Base-by-base conservation (phyloP, 495 filamentous ascomycete species). In the Aspergillus cavernicola region DNA sequence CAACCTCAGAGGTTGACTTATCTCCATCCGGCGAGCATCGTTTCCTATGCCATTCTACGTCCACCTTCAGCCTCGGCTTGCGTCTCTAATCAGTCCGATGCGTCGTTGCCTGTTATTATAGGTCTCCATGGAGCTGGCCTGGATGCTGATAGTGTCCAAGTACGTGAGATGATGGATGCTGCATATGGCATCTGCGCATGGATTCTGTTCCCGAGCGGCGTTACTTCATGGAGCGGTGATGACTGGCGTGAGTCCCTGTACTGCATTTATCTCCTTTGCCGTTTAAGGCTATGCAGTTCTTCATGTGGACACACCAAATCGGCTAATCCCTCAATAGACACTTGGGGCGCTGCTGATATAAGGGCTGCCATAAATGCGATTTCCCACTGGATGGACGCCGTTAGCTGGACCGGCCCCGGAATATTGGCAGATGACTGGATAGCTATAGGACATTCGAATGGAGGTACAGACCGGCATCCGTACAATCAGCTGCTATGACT, bases 11-110 rank as follows among this genome's bases (percentile, higher is more conserved):
- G 77, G 60, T 64, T 81, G 42, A 84, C 82, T 9, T 82, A 75
- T 55, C 63, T 80, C 42, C 81, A 83, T 56, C 80, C 80, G 28
- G 68, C 71, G 22, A 71, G 72, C 35, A 75, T 79, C 53, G 72
- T 83, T n/a, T 84, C 80, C n/a, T 84, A 82, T 63, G 80, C 81
- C 10, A 77, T 84, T 26, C 61, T 85, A 46, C 67, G 80, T 29
- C 70, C 82, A 20, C 82, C 76, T 6, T 16, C 40, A 19, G 32
- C 40, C 18, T 31, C 42, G 22, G 6, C 16, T 24, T 41, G 42
- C 41, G 23, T 35, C 15, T 29, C 9, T 4, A 32, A 41, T 13
- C n/a, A 28, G 9, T 15, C 20, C 11, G 40, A 33, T 16, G 12
- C 23, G 2, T 47, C 42, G 9, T 22, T 55, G 13, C 50, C 46